phyloP scores from a whole-genome alignment of 441 rosid species.

The Populus trichocarpa region DNA sequence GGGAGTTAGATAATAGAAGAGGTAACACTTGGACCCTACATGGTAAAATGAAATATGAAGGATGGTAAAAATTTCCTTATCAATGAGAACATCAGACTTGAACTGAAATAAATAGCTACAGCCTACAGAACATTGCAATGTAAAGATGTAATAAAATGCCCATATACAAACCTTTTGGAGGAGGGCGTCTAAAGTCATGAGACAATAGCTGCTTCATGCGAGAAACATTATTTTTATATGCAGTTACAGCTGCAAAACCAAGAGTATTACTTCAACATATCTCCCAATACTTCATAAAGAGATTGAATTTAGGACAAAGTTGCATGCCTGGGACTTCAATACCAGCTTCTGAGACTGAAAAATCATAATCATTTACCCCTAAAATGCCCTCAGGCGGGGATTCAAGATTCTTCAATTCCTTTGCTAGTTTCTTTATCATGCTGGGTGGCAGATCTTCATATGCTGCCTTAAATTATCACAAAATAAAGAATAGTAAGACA shows the following conservation, averaged over 20 bases:
- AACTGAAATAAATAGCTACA: neutral
- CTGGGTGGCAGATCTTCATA: slow-evolving; percentile 94
- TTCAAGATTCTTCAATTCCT: slow-evolving; percentile 81
- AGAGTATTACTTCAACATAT: neutral
- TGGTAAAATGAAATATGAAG: neutral
- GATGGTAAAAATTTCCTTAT: neutral
- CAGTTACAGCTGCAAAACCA: neutral
- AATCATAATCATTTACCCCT: slow-evolving; percentile 33
- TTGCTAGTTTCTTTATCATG: slow-evolving; percentile 83
- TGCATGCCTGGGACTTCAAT: neutral
- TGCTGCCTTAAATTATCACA: slow-evolving; percentile 48
- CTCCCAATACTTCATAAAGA: neutral
- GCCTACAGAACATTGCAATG: neutral
- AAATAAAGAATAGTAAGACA: neutral
- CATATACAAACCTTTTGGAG: neutral
- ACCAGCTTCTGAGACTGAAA: slow-evolving; percentile 31
- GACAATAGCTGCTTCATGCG: neutral
- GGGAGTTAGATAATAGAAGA: neutral
- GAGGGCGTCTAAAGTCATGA: neutral
- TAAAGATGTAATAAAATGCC: neutral
- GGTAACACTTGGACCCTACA: neutral
- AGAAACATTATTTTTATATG: neutral
- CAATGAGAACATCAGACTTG: neutral
- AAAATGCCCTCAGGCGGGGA: slow-evolving; percentile 41
- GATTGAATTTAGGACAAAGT: neutral